Evolutionary conservation across 768 basidiomycete species (phyloP), one percentile per base, ranked within the genome.

Genomic region (Lanmaoa pseudosensibilis): DNA sequence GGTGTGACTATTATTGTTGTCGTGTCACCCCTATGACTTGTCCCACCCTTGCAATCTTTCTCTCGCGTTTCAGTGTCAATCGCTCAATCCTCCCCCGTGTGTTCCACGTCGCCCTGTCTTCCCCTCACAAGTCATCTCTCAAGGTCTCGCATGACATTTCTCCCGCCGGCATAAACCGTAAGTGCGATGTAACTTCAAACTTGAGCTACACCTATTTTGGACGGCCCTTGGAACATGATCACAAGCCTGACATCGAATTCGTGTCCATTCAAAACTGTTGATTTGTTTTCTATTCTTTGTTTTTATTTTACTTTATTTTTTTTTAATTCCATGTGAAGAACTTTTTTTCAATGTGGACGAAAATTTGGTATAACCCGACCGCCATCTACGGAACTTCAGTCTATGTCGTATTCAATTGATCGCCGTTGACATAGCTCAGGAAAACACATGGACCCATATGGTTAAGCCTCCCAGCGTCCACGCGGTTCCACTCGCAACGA

Each of bases 321-420:
- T 38, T 44, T 18, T 15, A 47, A 51, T 60, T 58, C 30, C 50
- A 58, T 56, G 67, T 51, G 65, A 71, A 69, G 10, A 57, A 47
- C 27, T 46, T 54, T 52, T 4, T 62, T 52, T 59, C 25, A 40
- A 58, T 63, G 45, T 51, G 40, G 27, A 43, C 5, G 41, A 52
- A 44, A 16, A 46, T 30, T 32, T 47, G 48, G 46, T 36, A 61
- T 56, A 45, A 46, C 34, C 43, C 18, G 44, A 50, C 54, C 57
- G 39, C 57, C 27, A 62, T 66, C 57, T 65, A 52, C 56, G 66
- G 70, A 70, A 65, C 65, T 62, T 60, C 59, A 47, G 54, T 50
- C 47, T 50, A 73, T 64, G 67, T 73, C 69, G 69, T 64, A 70
- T 66, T 67, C 58, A 57, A 55, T 71, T 73, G 72, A 72, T 72